Evolutionary conservation across 306 rosid species (phyloP), one percentile per base, ranked within the genome.

Genomic region (Macrotyloma uniflorum): DNA sequence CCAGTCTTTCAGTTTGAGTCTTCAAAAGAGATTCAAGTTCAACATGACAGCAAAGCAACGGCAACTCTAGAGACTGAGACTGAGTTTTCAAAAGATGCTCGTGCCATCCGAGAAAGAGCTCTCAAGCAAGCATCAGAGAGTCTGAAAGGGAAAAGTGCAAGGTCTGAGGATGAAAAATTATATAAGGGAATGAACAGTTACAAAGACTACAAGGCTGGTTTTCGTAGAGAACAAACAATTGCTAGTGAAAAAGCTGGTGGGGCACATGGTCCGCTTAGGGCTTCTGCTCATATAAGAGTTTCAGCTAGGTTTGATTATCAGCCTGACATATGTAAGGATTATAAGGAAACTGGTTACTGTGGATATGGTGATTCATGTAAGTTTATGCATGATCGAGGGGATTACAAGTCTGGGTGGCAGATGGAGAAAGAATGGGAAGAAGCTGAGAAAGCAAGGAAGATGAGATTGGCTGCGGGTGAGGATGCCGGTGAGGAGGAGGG

Each of bases 331-430:
- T 93, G 98, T 75, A 93, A 89, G 85, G 98, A 93, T 78, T 93
- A 89, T 83, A 93, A 93, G 85, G 94, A 91, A 83, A 91, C 97
- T 40, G 95, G 97, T 61, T 93, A 89, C 58, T 89, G 95, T 83
- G 97, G 97, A 16, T 91, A 91, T 67, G 98, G 95, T 62, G 95
- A 91, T 80, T 64, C 98, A 0, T 91, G 95, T 75, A 91, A 93
- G 79, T 93, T 93, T 75, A 89, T 91, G 98, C 98, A 93, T 80
- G 98, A 91, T 80, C 92, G 97, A n/a, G 98, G 97, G 75, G 98
- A 93, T 74, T 93, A 93, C 87, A 91, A 93, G 82, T 80, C 97
- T 64, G 97, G 98, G 24, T 93, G 98, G 98, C 97, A 89, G 78
- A 7, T 89, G 97, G 98, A 93, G 73, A 89, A 87, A 88, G 98